Percentiles rank a stretch among this genome's conserved stretches.
These are phyloP conservation scores for Dictyostelium brefeldianum DNA, from an alignment of 78 protist species.

Conservation along the genomic window DNA sequence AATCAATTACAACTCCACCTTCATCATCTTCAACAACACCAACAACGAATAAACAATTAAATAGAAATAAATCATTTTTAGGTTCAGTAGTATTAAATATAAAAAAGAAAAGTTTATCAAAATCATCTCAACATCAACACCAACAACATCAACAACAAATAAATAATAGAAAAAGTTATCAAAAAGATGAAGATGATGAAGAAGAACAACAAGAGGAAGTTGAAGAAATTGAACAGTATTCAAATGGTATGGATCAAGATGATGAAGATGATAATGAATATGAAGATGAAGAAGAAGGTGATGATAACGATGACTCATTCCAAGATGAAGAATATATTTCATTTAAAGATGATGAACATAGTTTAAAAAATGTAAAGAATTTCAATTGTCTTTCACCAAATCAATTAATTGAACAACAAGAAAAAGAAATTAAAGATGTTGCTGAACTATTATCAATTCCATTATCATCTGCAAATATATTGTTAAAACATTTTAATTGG, in stretches of 20 bases:
- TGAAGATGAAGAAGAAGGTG: constrained; percentile 26
- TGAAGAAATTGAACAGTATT: background rate
- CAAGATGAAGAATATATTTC: constrained; percentile 29
- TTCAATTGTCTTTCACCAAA: constrained; percentile 75
- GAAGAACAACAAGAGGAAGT: constrained; percentile 4
- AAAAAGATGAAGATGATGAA: constrained; percentile 8
- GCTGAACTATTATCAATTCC: constrained; percentile 66
- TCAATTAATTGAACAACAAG: constrained; percentile 58
- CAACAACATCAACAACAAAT: background rate
- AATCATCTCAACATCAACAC: background rate
- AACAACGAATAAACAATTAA: background rate
- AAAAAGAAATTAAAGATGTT: constrained; percentile 62
- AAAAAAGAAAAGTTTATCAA: constrained; percentile 1
- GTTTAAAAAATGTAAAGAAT: background rate
- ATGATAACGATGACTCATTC: background rate
- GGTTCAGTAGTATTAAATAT: constrained; percentile 54
- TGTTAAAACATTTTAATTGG: constrained; percentile 80
- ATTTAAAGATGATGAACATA: constrained; percentile 32
- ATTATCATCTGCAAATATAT: constrained; percentile 1
- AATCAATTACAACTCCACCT: background rate
- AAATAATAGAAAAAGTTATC: constrained; percentile 2
- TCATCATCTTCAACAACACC: background rate
- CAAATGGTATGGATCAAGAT: background rate
- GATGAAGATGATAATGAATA: constrained; percentile 23
- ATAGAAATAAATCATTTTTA: constrained; percentile 30